Evolutionary conservation across 345 rosid genomes (phyloP).

Genomic region (Populus tremula): DNA sequence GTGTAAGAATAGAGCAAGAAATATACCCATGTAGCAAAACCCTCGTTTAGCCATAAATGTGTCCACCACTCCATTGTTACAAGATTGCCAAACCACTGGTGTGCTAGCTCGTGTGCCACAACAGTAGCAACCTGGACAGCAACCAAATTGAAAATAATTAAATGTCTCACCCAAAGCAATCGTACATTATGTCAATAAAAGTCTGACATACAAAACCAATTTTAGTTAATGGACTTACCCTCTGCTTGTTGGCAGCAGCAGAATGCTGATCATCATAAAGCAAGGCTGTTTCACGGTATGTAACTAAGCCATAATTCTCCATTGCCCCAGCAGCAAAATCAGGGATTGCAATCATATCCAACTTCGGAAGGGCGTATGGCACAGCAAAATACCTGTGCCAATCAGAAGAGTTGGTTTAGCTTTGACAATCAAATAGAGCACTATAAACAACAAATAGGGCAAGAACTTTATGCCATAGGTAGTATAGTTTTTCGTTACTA

Average conservation of each 20-base stretch:
- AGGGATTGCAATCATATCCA: constrained; percentile 97
- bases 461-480: too few species aligned
- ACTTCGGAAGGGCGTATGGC: constrained; percentile 84
- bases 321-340: constrained; percentile 98
- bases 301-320: constrained; percentile 98
- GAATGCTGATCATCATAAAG: constrained; percentile 91
- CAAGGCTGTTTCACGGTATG: constrained; percentile 89
- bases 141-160: constrained; percentile 9
- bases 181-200: not conserved
- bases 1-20: constrained; percentile 1
- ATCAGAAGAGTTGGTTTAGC: constrained; percentile 11
- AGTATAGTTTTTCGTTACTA: not conserved
- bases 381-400: constrained; percentile 74
- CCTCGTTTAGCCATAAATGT: constrained; percentile 96
- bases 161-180: not conserved
- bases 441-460: not conserved
- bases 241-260: constrained; percentile 95
- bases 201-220: constrained; percentile 9
- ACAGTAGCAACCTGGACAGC: constrained; percentile 75
- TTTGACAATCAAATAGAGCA: constrained; percentile 1
- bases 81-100: constrained; percentile 99
- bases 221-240: constrained; percentile 41
- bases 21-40: constrained; percentile 98
- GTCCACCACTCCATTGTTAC: constrained; percentile 99
- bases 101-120: constrained; percentile 98